These are phyloP conservation scores for Nelumbo lutea DNA, from an alignment of 164 flowering plant species.

Conservation along the genomic window DNA sequence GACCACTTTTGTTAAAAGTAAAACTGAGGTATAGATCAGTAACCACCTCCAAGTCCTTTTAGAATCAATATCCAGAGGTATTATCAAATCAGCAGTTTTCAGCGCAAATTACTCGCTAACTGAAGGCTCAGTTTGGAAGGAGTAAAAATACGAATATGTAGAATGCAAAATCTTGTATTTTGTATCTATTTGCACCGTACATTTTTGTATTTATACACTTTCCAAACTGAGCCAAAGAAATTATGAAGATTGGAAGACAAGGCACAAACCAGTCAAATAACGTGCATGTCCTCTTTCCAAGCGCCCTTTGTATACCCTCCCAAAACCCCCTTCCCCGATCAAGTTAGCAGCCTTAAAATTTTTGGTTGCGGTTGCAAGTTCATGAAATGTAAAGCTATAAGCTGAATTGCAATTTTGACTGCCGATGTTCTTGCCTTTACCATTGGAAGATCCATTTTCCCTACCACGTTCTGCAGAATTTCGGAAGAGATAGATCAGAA, in stretches of 20 bases:
- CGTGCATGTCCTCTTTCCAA: slow-evolving; percentile 51
- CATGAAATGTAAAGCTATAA: slow-evolving; percentile 46
- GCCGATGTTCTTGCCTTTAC: slow-evolving; percentile 4
- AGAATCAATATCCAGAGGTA: neutral
- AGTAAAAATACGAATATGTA: too few species aligned
- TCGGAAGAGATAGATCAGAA: neutral
- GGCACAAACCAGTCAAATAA: neutral
- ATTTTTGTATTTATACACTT: too few species aligned
- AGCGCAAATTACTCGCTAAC: too few species aligned
- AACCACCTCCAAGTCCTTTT: too few species aligned
- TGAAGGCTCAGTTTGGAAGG: too few species aligned
- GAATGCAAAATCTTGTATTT: too few species aligned
- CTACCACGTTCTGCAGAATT: slow-evolving; percentile 23
- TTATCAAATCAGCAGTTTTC: neutral
- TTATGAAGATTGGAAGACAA: too few species aligned
- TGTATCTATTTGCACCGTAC: too few species aligned
- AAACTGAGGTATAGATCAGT: too few species aligned
- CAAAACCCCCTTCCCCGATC: slow-evolving; percentile 78
- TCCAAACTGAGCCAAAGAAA: too few species aligned
- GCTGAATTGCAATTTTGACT: slow-evolving; percentile 23
- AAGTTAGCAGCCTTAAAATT: slow-evolving; percentile 47
- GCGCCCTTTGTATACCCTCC: slow-evolving; percentile 64
- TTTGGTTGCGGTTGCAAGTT: slow-evolving; percentile 51
- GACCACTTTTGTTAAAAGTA: slow-evolving; percentile 41
- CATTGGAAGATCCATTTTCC: slow-evolving; percentile 3